Evolutionary conservation across 2,329 filamentous ascomycete species (phyloP).

Genomic region (Neofusicoccum sp.): DNA sequence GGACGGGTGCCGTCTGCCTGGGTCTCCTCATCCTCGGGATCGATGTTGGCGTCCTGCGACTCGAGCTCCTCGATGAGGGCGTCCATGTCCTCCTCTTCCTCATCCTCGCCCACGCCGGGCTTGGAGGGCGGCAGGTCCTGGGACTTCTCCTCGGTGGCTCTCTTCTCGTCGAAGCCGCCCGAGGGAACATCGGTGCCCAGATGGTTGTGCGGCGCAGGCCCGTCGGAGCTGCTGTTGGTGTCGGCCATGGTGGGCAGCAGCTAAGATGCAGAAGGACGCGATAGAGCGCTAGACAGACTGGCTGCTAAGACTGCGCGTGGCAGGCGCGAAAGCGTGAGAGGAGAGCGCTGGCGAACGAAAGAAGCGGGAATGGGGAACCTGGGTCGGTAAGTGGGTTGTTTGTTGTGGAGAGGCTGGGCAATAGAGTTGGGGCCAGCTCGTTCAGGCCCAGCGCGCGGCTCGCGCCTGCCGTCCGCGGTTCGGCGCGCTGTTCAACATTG

Average conservation of each 20-base stretch:
- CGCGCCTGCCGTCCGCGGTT: background rate
- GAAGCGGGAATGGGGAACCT: background rate
- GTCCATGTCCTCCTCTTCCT: conserved; percentile 82
- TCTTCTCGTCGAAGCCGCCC: conserved; percentile 31
- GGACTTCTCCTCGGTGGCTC: conserved; percentile 20
- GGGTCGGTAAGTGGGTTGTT: conserved; percentile 6
- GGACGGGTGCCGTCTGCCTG: conserved; percentile 55
- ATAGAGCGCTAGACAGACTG: background rate
- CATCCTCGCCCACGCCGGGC: conserved; percentile 50
- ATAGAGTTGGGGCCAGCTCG: background rate
- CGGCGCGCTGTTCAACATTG: background rate
- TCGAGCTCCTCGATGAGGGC: conserved; percentile 84
- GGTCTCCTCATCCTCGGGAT: conserved; percentile 57
- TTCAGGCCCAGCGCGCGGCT: background rate
- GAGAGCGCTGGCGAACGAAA: background rate
- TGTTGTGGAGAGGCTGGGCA: conserved; percentile 1
- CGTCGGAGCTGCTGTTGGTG: conserved; percentile 13
- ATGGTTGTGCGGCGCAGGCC: conserved; percentile 24
- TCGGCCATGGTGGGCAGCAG: conserved; percentile 12
- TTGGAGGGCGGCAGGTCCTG: conserved; percentile 24
- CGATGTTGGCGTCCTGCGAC: conserved; percentile 70
- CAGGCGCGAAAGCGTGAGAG: background rate
- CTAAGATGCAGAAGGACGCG: conserved; percentile 11
- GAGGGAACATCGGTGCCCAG: conserved; percentile 27
- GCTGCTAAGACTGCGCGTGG: background rate